Conservation (phyloP, 306 rosid genomes). For the Herpetospermum pedunculosum region DNA sequence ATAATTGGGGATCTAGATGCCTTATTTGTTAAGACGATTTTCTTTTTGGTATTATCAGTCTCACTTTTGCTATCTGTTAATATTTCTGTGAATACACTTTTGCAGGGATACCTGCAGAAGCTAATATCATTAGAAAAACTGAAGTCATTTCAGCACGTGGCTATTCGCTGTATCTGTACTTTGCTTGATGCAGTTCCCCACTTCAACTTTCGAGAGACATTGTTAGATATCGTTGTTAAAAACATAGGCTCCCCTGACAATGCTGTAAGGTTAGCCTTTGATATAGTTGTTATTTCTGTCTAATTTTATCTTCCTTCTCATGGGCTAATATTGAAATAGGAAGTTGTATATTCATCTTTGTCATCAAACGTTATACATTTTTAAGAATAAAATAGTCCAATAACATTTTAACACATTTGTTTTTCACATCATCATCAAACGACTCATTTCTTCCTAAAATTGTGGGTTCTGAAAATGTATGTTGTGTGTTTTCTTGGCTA, state of each 20-base stretch:
- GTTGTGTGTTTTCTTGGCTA: neutral
- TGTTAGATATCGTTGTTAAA: constrained; percentile 55
- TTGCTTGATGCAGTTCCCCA: constrained; percentile 85
- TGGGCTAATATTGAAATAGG: neutral
- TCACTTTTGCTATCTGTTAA: neutral
- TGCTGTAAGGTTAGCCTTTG: constrained; percentile 50
- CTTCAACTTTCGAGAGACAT: constrained; percentile 76
- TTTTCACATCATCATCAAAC: neutral
- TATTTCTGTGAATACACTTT: neutral
- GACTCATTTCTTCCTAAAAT: neutral
- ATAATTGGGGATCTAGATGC: neutral
- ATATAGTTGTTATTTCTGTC: constrained; percentile 3
- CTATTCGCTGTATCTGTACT: constrained; percentile 62
- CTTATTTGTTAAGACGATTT: neutral
- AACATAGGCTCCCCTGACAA: constrained; percentile 62
- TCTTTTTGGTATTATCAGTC: neutral
- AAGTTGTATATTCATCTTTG: too few species aligned
- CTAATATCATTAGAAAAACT: constrained; percentile 53
- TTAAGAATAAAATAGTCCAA: neutral
- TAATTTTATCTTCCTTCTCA: neutral
- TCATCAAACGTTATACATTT: neutral
- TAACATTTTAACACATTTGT: neutral
- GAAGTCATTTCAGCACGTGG: constrained; percentile 52
- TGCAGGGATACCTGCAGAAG: constrained; percentile 73
- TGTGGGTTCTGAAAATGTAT: neutral